A percentile compares a stretch with the other conserved stretches of the same genome.
Conservation (phyloP, 2,329 filamentous ascomycete species). For the Fusarium pseudonygamai region DNA sequence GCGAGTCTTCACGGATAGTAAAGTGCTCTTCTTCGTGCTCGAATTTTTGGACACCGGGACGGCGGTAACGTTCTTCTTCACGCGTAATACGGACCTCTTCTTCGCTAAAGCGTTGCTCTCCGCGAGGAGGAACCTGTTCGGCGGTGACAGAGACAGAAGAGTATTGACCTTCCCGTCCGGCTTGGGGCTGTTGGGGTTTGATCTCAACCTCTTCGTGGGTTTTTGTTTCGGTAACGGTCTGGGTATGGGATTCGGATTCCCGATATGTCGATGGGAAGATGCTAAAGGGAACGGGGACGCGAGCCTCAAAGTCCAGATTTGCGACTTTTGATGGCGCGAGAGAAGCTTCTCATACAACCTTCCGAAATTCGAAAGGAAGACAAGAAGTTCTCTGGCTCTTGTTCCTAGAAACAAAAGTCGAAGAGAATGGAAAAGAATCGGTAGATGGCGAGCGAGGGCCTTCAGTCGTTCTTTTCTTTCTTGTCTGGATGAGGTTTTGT, state of each 20-base stretch:
- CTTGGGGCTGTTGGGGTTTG: slow-evolving; percentile 77
- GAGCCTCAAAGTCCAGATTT: slow-evolving; percentile 99
- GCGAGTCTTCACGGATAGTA: slow-evolving; percentile 56
- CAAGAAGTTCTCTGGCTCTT: slow-evolving; percentile 75
- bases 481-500: slow-evolving; percentile 43
- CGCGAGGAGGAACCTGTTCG: slow-evolving; percentile 68
- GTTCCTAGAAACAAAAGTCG: slow-evolving; percentile 65
- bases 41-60: slow-evolving; percentile 68
- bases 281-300: slow-evolving; percentile 99
- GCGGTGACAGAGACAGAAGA: slow-evolving; percentile 75
- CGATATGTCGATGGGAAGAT: slow-evolving; percentile 99
- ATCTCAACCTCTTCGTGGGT: slow-evolving; percentile 91
- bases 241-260: slow-evolving; percentile 62
- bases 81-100: slow-evolving; percentile 86
- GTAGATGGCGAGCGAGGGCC: slow-evolving; percentile 45
- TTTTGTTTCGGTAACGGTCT: slow-evolving; percentile 65
- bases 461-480: slow-evolving; percentile 50
- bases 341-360: slow-evolving; percentile 72
- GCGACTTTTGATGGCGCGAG: slow-evolving; percentile 77
- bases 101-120: slow-evolving; percentile 73
- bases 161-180: slow-evolving; percentile 98
- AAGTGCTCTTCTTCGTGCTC: slow-evolving; percentile 42
- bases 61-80: slow-evolving; percentile 80
- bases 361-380: slow-evolving; percentile 73
- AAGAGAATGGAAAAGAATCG: slow-evolving; percentile 50